Evolutionary conservation across 176 grass and related monocot genomes (phyloP), one percentile per base, ranked within the genome.

Genomic region (Phoenix dactylifera): DNA sequence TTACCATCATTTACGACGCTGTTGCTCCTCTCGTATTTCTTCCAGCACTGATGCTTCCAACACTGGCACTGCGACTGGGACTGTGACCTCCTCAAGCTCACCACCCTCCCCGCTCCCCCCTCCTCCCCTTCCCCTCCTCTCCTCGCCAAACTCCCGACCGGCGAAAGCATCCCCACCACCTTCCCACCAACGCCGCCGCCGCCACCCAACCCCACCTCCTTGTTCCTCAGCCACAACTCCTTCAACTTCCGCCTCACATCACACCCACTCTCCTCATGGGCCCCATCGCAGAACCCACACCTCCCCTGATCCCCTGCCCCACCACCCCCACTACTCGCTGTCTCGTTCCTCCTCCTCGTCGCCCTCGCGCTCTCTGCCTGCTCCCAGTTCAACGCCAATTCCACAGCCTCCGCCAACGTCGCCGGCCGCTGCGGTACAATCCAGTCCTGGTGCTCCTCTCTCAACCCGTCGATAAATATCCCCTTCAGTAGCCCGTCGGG

Each of bases 11-110:
- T 39, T 54, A 24, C 24, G 49, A 26, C 73, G 4, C 24, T 73
- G 7, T 54, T 73, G 18, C 59, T 79, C 51, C 51, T 26, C 22
- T 52, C 55, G 14, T 62, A 9, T 78, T 73, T 79, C 64, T 74
- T 90, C 60, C 64, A 50, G 68, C 87, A 85, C 74, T 48, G 81
- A 52, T 84, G 86, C 81, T 80, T 84, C 54, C 77, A 61, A 68
- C 86, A 89, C 63, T 78, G 81, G 74, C 82, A 82, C 75, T 58
- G 71, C 22, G 22, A 57, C 49, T 18, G 18, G 1, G 35, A 44
- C 35, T 44, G 35, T 1, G 35, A 44, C 39, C 32, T 65, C 51
- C 75, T 85, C 4, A 76, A 79, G 15, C 82, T 79, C 68, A 64
- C 72, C 19, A 63, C 10, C 49, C 87, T 79, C 12, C 51, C 72